phyloP scores from a whole-genome alignment of 768 basidiomycete species.

The Hygrocybe coccinea region DNA sequence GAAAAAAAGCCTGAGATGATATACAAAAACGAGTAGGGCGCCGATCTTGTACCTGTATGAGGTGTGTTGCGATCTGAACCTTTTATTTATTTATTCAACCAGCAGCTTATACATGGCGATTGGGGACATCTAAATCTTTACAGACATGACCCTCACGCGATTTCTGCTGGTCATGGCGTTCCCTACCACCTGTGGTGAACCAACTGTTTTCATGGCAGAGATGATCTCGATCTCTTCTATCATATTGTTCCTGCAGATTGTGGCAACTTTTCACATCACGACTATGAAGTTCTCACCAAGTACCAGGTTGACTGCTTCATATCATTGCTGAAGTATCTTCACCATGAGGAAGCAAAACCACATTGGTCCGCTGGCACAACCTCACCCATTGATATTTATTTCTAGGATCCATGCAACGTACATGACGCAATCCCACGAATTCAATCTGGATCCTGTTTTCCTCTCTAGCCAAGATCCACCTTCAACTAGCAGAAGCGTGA shows the following conservation, averaged over 20 bases:
- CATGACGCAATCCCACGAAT: constrained; percentile 15
- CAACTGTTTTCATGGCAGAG: neutral
- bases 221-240: too few species aligned
- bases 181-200: constrained; percentile 21
- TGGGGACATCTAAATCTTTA: constrained; percentile 33
- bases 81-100: neutral
- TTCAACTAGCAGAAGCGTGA: neutral
- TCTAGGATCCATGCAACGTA: constrained; percentile 19
- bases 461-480: neutral
- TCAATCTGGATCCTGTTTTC: constrained; percentile 12
- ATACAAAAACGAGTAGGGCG: constrained; percentile 18
- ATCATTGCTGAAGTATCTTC: constrained; percentile 26
- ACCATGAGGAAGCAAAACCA: constrained; percentile 17
- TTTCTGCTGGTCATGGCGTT: constrained; percentile 30
- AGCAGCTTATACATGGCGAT: constrained; percentile 22
- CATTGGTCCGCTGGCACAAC: constrained; percentile 6
- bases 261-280: constrained; percentile 28
- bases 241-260: constrained; percentile 15
- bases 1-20: neutral
- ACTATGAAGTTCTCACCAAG: constrained; percentile 28
- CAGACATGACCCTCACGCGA: constrained; percentile 20
- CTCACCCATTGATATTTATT: too few species aligned
- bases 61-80: constrained; percentile 15
- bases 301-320: constrained; percentile 32
- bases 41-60: constrained; percentile 32